phyloP scores from a whole-genome alignment of 169 alveolate species.

The Eimeria acervulina region DNA sequence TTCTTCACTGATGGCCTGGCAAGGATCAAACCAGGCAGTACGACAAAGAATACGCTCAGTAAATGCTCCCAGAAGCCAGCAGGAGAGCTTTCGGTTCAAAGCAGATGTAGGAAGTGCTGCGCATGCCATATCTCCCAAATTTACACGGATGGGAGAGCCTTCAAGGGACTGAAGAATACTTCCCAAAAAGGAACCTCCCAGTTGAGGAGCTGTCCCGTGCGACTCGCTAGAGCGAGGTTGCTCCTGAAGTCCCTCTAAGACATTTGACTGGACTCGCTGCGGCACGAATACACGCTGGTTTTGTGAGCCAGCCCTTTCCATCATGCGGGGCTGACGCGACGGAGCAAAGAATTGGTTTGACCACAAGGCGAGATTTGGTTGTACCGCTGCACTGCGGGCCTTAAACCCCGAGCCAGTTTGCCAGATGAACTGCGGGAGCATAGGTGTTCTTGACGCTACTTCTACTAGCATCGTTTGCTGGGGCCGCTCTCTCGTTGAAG shows the following conservation, averaged over 20 bases:
- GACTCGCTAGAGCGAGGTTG: background rate
- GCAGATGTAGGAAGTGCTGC: slow-evolving; percentile 76
- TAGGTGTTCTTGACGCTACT: slow-evolving; percentile 55
- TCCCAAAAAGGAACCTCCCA: slow-evolving; percentile 54
- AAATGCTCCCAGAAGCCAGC: slow-evolving; percentile 77
- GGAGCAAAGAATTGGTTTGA: slow-evolving; percentile 13
- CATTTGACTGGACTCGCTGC: background rate
- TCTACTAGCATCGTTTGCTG: slow-evolving; percentile 64
- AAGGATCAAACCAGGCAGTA: slow-evolving; percentile 77
- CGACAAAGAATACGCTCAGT: slow-evolving; percentile 75
- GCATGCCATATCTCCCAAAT: slow-evolving; percentile 72
- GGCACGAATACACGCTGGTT: slow-evolving; percentile 32
- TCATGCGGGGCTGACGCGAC: slow-evolving; percentile 2
- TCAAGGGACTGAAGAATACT: slow-evolving; percentile 56
- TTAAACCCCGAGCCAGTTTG: background rate
- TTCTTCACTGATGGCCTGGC: slow-evolving; percentile 73
- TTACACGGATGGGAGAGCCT: slow-evolving; percentile 50
- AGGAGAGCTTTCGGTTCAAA: slow-evolving; percentile 48
- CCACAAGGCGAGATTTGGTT: slow-evolving; percentile 20
- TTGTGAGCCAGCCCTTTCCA: slow-evolving; percentile 22
- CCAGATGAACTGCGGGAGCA: slow-evolving; percentile 58
- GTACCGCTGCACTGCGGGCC: slow-evolving; percentile 37
- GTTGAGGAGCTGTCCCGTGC: slow-evolving; percentile 49
- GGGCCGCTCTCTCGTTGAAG: slow-evolving; percentile 7
- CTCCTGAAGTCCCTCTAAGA: slow-evolving; percentile 38